Evolutionary conservation across 805 yeast species (phyloP).

Genomic region (Candida bentonensis): DNA sequence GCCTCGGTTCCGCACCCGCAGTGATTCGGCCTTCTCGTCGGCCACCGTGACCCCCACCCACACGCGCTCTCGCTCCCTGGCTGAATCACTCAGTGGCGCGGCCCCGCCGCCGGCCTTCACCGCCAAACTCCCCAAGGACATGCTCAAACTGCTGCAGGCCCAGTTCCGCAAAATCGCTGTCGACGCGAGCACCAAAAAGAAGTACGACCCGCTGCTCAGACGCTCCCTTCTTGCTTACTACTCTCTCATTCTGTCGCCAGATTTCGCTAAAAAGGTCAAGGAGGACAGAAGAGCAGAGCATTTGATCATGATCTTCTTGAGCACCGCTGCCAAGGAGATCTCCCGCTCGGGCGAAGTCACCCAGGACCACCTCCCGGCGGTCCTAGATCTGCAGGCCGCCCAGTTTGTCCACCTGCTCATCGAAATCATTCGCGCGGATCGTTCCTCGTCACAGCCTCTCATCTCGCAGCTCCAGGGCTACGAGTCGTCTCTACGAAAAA

Average conservation of each 20-base stretch:
- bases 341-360: slow-evolving; percentile 18
- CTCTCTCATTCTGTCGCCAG: slow-evolving; percentile 41
- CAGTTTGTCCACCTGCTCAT: slow-evolving; percentile 20
- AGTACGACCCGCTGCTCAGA: slow-evolving; percentile 35
- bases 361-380: slow-evolving; percentile 20
- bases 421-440: slow-evolving; percentile 10
- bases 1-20: slow-evolving; percentile 33
- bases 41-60: not conserved
- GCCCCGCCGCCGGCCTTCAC: slow-evolving; percentile 12
- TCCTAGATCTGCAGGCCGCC: slow-evolving; percentile 15
- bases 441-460: slow-evolving; percentile 7
- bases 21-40: not conserved
- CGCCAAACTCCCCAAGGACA: slow-evolving; percentile 17
- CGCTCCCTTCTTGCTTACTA: slow-evolving; percentile 49
- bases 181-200: slow-evolving; percentile 19
- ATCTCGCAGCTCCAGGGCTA: slow-evolving; percentile 14
- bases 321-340: slow-evolving; percentile 18
- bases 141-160: slow-evolving; percentile 18
- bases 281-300: slow-evolving; percentile 24
- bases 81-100: not conserved
- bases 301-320: slow-evolving; percentile 21
- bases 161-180: slow-evolving; percentile 20
- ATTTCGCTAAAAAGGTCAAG: slow-evolving; percentile 20
- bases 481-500: slow-evolving; percentile 6
- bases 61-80: not conserved